These are phyloP conservation scores for Volvariella surrecta DNA, from an alignment of 1,284 basidiomycete species.

Conservation along the genomic window DNA sequence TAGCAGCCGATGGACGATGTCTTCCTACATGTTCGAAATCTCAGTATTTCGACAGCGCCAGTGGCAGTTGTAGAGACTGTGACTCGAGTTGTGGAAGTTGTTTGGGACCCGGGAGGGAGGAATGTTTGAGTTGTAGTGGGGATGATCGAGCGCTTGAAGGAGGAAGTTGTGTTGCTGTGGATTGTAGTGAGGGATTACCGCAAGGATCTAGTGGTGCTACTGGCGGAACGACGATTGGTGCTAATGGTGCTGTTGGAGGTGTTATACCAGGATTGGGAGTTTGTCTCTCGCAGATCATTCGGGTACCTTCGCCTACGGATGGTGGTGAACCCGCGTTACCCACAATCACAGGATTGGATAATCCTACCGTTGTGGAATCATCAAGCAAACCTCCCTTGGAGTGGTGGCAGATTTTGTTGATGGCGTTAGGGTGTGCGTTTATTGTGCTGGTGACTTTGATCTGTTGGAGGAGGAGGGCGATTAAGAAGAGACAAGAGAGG, in stretches of 20 bases:
- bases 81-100: conserved; percentile 71
- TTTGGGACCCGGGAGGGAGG: conserved; percentile 49
- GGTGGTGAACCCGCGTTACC: conserved; percentile 32
- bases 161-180: conserved; percentile 56
- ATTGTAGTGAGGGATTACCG: too few relatives aligned
- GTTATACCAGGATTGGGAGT: conserved; percentile 64
- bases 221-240: background rate
- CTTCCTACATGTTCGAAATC: conserved; percentile 63
- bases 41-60: conserved; percentile 63
- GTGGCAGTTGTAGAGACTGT: conserved; percentile 57
- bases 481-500: conserved; percentile 53
- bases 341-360: conserved; percentile 42
- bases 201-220: conserved; percentile 13
- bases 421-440: conserved; percentile 72
- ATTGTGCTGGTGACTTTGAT: conserved; percentile 60
- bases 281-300: conserved; percentile 67
- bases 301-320: conserved; percentile 33
- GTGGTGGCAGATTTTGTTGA: conserved; percentile 79
- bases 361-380: conserved; percentile 33
- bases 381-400: conserved; percentile 31
- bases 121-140: conserved; percentile 68
- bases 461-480: conserved; percentile 59
- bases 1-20: conserved; percentile 64
- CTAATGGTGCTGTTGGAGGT: conserved; percentile 34
- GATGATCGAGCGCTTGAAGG: conserved; percentile 41